Conservation (phyloP, 2,329 filamentous ascomycete species). For the Fusarium euwallaceae region DNA sequence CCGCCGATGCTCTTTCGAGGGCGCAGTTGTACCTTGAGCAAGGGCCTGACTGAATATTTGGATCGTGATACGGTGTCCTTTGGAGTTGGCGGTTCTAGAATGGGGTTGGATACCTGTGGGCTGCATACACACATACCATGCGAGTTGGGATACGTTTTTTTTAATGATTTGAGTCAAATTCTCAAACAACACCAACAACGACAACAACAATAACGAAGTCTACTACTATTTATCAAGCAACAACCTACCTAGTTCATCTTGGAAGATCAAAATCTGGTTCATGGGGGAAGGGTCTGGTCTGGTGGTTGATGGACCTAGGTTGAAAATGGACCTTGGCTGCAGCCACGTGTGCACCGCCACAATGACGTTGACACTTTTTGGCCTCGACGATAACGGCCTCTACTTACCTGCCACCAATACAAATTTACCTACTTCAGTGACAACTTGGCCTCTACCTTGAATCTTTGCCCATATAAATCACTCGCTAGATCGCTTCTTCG, state of each 20-base stretch:
- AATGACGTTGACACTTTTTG: slow-evolving; percentile 56
- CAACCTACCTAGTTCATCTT: background rate
- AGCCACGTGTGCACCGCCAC: slow-evolving; percentile 54
- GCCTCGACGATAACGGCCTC: slow-evolving; percentile 28
- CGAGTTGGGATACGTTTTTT: background rate
- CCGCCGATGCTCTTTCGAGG: slow-evolving; percentile 50
- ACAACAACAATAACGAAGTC: background rate
- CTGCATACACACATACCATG: background rate
- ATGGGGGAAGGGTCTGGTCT: background rate
- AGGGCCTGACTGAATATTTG: slow-evolving; percentile 26
- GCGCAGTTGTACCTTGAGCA: slow-evolving; percentile 49
- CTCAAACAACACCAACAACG: background rate
- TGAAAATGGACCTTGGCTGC: slow-evolving; percentile 4
- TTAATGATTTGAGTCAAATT: background rate
- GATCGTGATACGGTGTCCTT: slow-evolving; percentile 8
- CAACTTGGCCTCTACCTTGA: slow-evolving; percentile 23
- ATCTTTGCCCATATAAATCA: slow-evolving; percentile 4
- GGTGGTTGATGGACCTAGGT: background rate
- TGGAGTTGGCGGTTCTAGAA: background rate
- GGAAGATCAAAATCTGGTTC: background rate
- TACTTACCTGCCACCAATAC: slow-evolving; percentile 13
- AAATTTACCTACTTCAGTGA: slow-evolving; percentile 17
- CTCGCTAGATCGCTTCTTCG: slow-evolving; percentile 19
- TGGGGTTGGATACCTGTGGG: background rate
- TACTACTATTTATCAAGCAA: background rate